These are phyloP conservation scores for Salix arbutifolia DNA, from an alignment of 345 rosid species.

Conservation along the genomic window DNA sequence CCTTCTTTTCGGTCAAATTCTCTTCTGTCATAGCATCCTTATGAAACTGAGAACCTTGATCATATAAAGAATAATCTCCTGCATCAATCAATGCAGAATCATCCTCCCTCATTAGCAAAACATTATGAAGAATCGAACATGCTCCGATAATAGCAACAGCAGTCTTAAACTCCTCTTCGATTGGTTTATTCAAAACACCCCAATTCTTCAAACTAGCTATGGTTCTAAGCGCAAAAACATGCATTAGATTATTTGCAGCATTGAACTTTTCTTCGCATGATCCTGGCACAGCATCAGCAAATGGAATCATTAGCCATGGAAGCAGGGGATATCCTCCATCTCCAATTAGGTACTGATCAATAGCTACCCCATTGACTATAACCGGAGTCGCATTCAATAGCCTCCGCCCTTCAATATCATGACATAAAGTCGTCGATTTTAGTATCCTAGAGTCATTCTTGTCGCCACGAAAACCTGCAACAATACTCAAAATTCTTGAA, in stretches of 20 bases:
- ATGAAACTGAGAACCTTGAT: conserved; percentile 15
- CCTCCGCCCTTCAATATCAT: conserved; percentile 40
- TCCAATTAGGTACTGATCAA: conserved; percentile 52
- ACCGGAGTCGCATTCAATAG: conserved; percentile 32
- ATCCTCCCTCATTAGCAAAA: conserved; percentile 56
- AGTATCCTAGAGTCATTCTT: conserved; percentile 39
- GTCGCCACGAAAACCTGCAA: conserved; percentile 52
- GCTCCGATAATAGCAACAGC: conserved; percentile 55
- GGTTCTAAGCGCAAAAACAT: conserved; percentile 33
- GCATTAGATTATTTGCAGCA: conserved; percentile 26
- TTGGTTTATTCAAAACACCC: conserved; percentile 49
- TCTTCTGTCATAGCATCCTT: conserved; percentile 26
- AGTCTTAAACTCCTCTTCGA: conserved; percentile 48
- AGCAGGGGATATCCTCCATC: conserved; percentile 51
- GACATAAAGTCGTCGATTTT: conserved; percentile 41
- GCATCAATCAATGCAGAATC: conserved; percentile 44
- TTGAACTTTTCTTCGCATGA: conserved; percentile 46
- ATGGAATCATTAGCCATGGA: conserved; percentile 69
- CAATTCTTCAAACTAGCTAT: conserved; percentile 55
- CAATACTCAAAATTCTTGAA: conserved; percentile 47
- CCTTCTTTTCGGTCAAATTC: conserved; percentile 19
- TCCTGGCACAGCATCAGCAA: conserved; percentile 26
- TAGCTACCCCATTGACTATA: conserved; percentile 27
- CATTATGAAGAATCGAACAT: conserved; percentile 64
- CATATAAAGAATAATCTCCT: conserved; percentile 24